Evolutionary conservation across 805 yeast species (phyloP), one percentile per base, ranked within the genome.

Genomic region (Yarrowia osloensis): DNA sequence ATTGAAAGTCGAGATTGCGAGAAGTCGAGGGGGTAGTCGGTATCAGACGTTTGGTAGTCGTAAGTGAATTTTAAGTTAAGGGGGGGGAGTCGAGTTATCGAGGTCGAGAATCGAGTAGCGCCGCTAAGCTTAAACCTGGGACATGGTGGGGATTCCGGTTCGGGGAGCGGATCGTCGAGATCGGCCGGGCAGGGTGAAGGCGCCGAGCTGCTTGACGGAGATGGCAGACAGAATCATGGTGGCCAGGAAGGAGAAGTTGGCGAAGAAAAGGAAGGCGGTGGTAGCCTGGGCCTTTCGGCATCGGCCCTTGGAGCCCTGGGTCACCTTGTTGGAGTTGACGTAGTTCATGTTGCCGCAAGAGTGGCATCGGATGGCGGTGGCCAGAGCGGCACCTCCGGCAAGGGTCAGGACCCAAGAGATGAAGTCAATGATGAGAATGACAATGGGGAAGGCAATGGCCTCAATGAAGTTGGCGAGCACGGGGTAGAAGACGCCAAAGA

Each of bases 271-370:
- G 81, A 93, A 92, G 77, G 90, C 83, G 74, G 86, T 84, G 81
- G 88, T 84, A 59, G 97, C 88, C 84, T 95, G 98, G 67, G 96
- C 92, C 82, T 91, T 88, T 84, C 98, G 90, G 83, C 99, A 95
- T 84, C 98, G 87, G 75, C 86, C 90, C 24, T 81, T 74, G 49
- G 88, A 82, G 72, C 96, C 96, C 81, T 90, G 91, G 69, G 90
- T 79, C 73, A 90, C 84, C 69, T 78, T 78, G 85, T 94, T 94
- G 71, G 73, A 59, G 72, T 86, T 81, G 71, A 92, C 69, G 83
- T 90, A 92, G 67, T 47, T 68, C 70, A 81, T 71, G 86, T 91
- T 89, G 73, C 81, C 69, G 84, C 99, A 94, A 46, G 96, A 88
- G 84, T 92, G 97, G 71, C 83, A 84, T 79, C 93, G 86, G 76